phyloP scores from a whole-genome alignment of 495 filamentous ascomycete species.

The Pyrenula aspistea region DNA sequence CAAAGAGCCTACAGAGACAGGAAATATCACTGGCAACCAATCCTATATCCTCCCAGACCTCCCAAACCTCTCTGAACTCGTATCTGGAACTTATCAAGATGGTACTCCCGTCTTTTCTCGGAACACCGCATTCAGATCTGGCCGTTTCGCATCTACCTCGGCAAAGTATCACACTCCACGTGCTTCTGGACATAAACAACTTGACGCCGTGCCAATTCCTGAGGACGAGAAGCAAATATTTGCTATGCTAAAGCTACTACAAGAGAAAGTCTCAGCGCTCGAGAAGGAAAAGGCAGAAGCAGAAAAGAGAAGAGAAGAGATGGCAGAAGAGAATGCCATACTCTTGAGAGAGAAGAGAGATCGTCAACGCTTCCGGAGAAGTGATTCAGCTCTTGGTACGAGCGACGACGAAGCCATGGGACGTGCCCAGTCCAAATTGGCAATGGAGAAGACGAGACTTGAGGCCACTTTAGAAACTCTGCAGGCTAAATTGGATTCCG shows the following conservation, averaged over 20 bases:
- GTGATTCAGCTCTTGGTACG: conserved; percentile 26
- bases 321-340: conserved; percentile 42
- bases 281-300: conserved; percentile 48
- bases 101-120: conserved; percentile 51
- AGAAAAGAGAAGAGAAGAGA: conserved; percentile 41
- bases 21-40: conserved; percentile 32
- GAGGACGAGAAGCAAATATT: conserved; percentile 59
- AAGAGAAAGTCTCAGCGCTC: conserved; percentile 51
- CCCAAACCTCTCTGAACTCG: conserved; percentile 59
- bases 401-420: conserved; percentile 16
- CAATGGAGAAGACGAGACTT: conserved; percentile 29
- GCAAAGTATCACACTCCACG: conserved; percentile 30
- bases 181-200: conserved; percentile 16
- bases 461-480: conserved; percentile 16
- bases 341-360: conserved; percentile 31
- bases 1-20: conserved; percentile 23
- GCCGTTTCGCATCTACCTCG: conserved; percentile 39
- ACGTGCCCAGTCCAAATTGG: conserved; percentile 20
- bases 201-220: conserved; percentile 54
- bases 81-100: conserved; percentile 56
- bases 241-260: conserved; percentile 52
- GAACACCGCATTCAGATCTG: conserved; percentile 29
- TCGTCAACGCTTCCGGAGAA: background rate
- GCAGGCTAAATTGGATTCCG: conserved; percentile 43
- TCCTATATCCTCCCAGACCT: conserved; percentile 58